Conservation (phyloP, 2,329 filamentous ascomycete genomes). For the Metarhizium brunneum region DNA sequence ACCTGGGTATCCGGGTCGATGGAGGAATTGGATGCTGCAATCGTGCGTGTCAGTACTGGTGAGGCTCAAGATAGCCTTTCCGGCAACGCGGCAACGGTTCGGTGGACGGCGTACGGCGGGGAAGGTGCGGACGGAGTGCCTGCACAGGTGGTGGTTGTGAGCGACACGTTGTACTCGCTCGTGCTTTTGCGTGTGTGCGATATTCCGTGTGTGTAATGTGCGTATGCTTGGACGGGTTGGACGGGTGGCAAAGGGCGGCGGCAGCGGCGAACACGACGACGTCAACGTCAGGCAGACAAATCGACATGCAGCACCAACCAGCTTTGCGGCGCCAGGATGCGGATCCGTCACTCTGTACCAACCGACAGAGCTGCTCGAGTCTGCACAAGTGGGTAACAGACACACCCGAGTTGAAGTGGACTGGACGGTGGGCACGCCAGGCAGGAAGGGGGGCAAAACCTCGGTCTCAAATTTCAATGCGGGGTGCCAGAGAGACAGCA, state of each 20-base stretch:
- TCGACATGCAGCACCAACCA: neutral
- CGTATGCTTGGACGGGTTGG: neutral
- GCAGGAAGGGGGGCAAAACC: neutral
- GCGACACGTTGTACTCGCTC: neutral
- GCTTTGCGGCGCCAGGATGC: neutral
- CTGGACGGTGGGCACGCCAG: neutral
- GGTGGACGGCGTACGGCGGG: conserved; percentile 2
- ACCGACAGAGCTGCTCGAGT: neutral
- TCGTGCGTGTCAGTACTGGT: neutral
- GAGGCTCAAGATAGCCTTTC: conserved; percentile 5
- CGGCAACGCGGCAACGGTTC: conserved; percentile 3
- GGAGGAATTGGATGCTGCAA: neutral
- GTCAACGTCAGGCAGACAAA: neutral
- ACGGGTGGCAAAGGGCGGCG: neutral
- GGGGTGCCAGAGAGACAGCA: neutral
- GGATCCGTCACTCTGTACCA: neutral
- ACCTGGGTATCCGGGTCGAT: neutral
- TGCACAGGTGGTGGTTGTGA: conserved; percentile 2
- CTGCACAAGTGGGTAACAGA: neutral
- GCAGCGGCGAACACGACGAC: neutral
- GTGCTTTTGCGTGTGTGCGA: neutral
- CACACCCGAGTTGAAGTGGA: neutral
- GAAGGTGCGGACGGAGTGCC: conserved; percentile 3
- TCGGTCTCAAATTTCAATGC: neutral
- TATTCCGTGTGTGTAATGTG: neutral